A percentile compares a stretch with the other conserved stretches of the same genome.
Evolutionary conservation across 176 grass and related monocot species (phyloP).

Genomic region (Echinochloa phyllopogon): DNA sequence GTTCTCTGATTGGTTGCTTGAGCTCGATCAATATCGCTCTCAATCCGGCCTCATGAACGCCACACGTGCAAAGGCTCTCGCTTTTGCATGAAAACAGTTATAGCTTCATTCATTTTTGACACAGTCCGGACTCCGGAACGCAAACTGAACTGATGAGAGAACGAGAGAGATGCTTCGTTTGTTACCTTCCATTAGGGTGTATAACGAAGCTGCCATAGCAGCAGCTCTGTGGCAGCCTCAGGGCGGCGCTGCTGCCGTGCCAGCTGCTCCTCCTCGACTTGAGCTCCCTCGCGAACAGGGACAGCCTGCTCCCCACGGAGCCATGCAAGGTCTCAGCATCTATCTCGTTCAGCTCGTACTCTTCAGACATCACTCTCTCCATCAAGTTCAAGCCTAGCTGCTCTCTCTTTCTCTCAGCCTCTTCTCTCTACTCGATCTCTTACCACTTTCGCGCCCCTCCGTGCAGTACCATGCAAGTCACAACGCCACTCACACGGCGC

Average conservation of each 20-base stretch:
- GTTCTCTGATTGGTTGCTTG: slow-evolving; percentile 23
- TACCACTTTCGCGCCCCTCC: neutral
- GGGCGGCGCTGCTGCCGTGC: slow-evolving; percentile 50
- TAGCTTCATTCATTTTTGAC: neutral
- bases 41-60: neutral
- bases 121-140: neutral
- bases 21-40: neutral
- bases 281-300: slow-evolving; percentile 68
- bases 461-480: slow-evolving; percentile 20
- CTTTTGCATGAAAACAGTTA: slow-evolving; percentile 23
- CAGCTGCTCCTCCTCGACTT: slow-evolving; percentile 51
- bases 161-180: neutral
- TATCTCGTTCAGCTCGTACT: slow-evolving; percentile 79
- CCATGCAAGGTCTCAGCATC: slow-evolving; percentile 55
- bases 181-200: slow-evolving; percentile 90
- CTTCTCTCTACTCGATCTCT: neutral
- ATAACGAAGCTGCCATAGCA: slow-evolving; percentile 67
- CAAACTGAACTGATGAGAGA: slow-evolving; percentile 21
- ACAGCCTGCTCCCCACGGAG: slow-evolving; percentile 72
- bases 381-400: slow-evolving; percentile 39
- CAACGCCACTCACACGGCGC: neutral
- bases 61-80: neutral
- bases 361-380: slow-evolving; percentile 56
- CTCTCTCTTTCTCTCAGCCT: neutral
- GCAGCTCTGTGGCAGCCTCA: slow-evolving; percentile 52